A percentile compares a stretch with the other conserved stretches of the same genome.
Conservation (phyloP, 345 rosid genomes). For the Pistacia atlantica region DNA sequence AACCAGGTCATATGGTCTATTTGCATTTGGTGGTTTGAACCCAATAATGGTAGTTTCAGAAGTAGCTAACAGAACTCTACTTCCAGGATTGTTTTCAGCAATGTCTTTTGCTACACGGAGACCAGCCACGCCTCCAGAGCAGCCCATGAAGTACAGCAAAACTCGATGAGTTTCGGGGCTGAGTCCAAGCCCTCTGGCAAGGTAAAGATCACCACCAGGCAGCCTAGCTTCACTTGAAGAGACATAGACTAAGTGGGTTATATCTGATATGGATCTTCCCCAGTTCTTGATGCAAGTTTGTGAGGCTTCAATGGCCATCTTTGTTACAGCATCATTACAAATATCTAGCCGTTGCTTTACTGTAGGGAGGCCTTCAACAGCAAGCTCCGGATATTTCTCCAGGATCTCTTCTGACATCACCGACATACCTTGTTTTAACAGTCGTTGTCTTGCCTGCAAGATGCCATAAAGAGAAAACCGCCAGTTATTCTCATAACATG, state of each 20-base stretch:
- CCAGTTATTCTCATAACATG: not conserved
- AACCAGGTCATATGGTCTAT: constrained; percentile 93
- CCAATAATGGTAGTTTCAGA: constrained; percentile 95
- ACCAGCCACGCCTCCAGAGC: constrained; percentile 96
- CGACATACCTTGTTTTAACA: constrained; percentile 88
- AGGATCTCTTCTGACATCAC: constrained; percentile 98
- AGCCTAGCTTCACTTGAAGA: constrained; percentile 95
- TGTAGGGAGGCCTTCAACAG: constrained; percentile 80
- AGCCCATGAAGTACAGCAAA: constrained; percentile 83
- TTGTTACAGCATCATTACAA: constrained; percentile 79
- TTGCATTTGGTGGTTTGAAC: constrained; percentile 82
- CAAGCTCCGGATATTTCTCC: constrained; percentile 79
- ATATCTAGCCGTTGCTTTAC: constrained; percentile 78
- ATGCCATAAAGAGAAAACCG: constrained; percentile 9
- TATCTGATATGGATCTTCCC: constrained; percentile 76
- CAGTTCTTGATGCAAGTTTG: constrained; percentile 75
- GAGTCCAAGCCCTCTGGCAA: constrained; percentile 85
- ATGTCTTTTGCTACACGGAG: constrained; percentile 94
- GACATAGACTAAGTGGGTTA: constrained; percentile 93
- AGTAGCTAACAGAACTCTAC: constrained; percentile 83
- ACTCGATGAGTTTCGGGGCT: constrained; percentile 77
- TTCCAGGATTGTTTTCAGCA: constrained; percentile 91
- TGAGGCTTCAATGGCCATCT: constrained; percentile 90
- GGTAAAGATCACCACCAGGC: constrained; percentile 86
- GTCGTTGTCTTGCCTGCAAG: constrained; percentile 89